Conservation (phyloP, 2,329 filamentous ascomycete genomes). For the Alternaria postmessia region DNA sequence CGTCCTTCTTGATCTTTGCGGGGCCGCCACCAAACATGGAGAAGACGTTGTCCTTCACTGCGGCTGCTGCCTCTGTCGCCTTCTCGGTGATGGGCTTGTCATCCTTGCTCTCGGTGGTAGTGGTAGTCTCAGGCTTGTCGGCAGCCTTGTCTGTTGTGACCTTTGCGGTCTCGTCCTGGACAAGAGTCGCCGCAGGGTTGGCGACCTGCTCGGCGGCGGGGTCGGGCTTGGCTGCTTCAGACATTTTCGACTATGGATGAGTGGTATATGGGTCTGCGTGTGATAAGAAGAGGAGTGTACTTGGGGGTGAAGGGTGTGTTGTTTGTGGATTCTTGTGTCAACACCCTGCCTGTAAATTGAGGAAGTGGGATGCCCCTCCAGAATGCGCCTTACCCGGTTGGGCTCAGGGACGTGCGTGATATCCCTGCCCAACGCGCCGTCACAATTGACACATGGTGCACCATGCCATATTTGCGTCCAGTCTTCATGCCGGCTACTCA, state of each 20-base stretch:
- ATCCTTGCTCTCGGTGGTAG: conserved; percentile 50
- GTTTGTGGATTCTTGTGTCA: conserved; percentile 12
- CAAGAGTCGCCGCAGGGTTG: conserved; percentile 51
- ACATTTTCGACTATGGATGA: conserved; percentile 36
- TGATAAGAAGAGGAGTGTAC: conserved; percentile 18
- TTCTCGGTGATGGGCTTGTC: conserved; percentile 59
- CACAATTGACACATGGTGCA: background rate
- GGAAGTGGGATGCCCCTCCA: conserved; percentile 21
- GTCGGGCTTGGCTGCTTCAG: conserved; percentile 53
- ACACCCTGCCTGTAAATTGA: conserved; percentile 18
- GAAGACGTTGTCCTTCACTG: conserved; percentile 73
- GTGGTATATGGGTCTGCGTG: conserved; percentile 5
- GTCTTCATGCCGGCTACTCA: background rate
- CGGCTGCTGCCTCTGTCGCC: conserved; percentile 48
- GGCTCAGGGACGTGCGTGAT: conserved; percentile 23
- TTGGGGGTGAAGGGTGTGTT: conserved; percentile 14
- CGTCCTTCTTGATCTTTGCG: conserved; percentile 91
- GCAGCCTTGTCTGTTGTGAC: conserved; percentile 51
- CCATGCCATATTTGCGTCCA: background rate
- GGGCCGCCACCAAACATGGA: conserved; percentile 98
- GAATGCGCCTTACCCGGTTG: conserved; percentile 12
- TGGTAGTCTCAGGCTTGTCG: conserved; percentile 30
- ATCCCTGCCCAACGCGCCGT: conserved; percentile 10
- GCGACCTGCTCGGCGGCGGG: conserved; percentile 51
- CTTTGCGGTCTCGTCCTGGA: conserved; percentile 55